Conservation (phyloP, 2,329 filamentous ascomycete genomes). For the Pyrenophora graminea region DNA sequence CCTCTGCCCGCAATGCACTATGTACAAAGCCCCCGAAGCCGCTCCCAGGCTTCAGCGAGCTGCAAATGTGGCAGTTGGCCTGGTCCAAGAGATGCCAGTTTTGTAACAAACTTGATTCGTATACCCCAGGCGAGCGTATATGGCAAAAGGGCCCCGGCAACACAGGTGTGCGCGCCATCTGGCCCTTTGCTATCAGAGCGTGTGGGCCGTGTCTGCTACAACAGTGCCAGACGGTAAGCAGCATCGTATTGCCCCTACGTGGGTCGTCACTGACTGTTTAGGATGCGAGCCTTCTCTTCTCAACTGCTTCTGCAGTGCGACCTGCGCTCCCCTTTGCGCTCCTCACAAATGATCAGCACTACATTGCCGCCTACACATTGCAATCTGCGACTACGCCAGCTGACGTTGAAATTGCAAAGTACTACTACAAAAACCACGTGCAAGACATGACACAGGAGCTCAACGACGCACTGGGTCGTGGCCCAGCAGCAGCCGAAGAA, state of each 20-base stretch:
- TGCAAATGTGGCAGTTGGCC: slow-evolving; percentile 76
- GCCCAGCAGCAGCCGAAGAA: slow-evolving; percentile 71
- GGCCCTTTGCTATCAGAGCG: slow-evolving; percentile 69
- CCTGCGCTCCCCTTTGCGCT: slow-evolving; percentile 72
- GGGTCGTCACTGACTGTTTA: slow-evolving; percentile 46
- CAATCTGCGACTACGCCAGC: slow-evolving; percentile 56
- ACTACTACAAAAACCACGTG: slow-evolving; percentile 67
- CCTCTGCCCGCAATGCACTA: slow-evolving; percentile 66
- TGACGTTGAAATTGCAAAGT: slow-evolving; percentile 63
- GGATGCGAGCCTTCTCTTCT: slow-evolving; percentile 72
- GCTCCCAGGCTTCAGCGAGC: slow-evolving; percentile 66
- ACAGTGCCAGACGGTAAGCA: slow-evolving; percentile 66
- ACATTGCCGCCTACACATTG: slow-evolving; percentile 62
- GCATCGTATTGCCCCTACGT: slow-evolving; percentile 3
- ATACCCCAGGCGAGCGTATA: slow-evolving; percentile 42
- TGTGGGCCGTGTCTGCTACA: slow-evolving; percentile 69
- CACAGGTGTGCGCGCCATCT: slow-evolving; percentile 66
- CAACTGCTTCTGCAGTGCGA: slow-evolving; percentile 64
- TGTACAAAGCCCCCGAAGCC: slow-evolving; percentile 72
- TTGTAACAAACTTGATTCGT: slow-evolving; percentile 57
- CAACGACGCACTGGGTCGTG: slow-evolving; percentile 65
- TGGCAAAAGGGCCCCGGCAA: slow-evolving; percentile 67
- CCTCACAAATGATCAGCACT: slow-evolving; percentile 64
- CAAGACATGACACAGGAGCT: slow-evolving; percentile 66
- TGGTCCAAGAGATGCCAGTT: slow-evolving; percentile 69